Conservation (phyloP, 139 green algal genomes). For the Volvox reticuliferus region DNA sequence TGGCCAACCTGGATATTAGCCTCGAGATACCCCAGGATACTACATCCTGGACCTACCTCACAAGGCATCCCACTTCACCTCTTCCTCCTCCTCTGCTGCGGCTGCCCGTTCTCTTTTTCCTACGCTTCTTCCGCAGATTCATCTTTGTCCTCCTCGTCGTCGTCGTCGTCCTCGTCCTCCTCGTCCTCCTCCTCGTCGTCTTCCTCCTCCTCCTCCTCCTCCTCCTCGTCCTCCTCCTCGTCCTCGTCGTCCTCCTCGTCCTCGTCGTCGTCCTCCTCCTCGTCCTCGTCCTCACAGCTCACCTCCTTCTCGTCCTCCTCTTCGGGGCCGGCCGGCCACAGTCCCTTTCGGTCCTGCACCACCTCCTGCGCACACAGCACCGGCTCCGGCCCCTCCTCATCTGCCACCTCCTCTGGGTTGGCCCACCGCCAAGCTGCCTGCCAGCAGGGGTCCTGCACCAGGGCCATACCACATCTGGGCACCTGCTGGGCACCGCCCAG, state of each 20-base stretch:
- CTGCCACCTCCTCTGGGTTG: neutral
- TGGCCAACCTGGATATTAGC: no score
- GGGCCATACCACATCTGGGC: neutral
- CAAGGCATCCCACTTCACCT: no score
- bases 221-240: neutral
- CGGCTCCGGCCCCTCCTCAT: neutral
- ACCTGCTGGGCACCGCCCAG: neutral
- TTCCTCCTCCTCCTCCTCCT: conserved; percentile 12
- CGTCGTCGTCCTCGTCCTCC: neutral
- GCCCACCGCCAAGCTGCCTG: neutral
- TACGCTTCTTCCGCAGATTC: neutral
- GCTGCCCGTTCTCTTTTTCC: no score
- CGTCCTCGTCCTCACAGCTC: neutral
- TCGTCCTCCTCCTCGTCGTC: neutral
- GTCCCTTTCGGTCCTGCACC: neutral
- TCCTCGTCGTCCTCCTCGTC: neutral
- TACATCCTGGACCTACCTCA: no score
- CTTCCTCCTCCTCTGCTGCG: no score
- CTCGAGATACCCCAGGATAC: no score
- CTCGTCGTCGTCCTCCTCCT: conserved; percentile 19
- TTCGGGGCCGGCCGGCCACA: conserved; percentile 5
- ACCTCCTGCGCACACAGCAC: neutral
- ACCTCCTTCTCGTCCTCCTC: conserved; percentile 21
- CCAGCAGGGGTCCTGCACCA: neutral
- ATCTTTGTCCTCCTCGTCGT: neutral